Percentiles rank a stretch among this genome's conserved stretches.
Conservation (phyloP, 306 rosid species). For the Neltuma alba region DNA sequence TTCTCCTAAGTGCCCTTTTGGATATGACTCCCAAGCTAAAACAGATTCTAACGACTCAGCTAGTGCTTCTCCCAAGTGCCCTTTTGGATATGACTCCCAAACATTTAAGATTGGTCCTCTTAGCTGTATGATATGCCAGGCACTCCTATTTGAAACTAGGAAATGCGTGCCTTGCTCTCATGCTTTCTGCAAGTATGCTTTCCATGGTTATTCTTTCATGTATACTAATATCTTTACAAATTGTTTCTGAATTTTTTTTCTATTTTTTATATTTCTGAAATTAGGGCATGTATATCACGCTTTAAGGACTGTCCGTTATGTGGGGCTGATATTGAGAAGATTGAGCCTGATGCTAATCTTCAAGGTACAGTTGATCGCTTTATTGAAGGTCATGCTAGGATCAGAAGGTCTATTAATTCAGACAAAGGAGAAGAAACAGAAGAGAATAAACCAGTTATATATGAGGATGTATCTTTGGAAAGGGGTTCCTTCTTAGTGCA, state of each 20-base stretch:
- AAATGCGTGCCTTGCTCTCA: slow-evolving; percentile 88
- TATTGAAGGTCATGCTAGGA: slow-evolving; percentile 98
- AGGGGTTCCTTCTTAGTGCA: slow-evolving; percentile 97
- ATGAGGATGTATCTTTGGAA: slow-evolving; percentile 95
- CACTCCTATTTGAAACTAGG: slow-evolving; percentile 56
- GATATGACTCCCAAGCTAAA: slow-evolving; percentile 40
- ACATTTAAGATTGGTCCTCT: slow-evolving; percentile 93
- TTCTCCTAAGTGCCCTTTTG: slow-evolving; percentile 81
- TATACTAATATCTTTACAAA: slow-evolving; percentile 17
- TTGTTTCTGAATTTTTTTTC: slow-evolving; percentile 22
- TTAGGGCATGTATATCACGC: slow-evolving; percentile 77
- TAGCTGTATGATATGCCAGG: slow-evolving; percentile 83
- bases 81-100: slow-evolving; percentile 81
- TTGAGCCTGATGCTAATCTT: slow-evolving; percentile 72
- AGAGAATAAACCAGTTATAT: slow-evolving; percentile 65
- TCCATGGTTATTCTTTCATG: slow-evolving; percentile 13
- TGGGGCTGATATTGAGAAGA: slow-evolving; percentile 87
- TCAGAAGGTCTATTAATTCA: slow-evolving; percentile 68
- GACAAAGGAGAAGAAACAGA: slow-evolving; percentile 54
- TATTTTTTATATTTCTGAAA: slow-evolving; percentile 8
- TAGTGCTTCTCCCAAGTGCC: slow-evolving; percentile 66
- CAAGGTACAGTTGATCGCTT: slow-evolving; percentile 85
- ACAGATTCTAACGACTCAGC: slow-evolving; percentile 42
- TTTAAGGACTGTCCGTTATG: slow-evolving; percentile 92
- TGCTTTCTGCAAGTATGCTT: slow-evolving; percentile 56